Evolutionary conservation across 108 stramenopile genomes (phyloP).

Genomic region (Nannochloropsis salina): DNA sequence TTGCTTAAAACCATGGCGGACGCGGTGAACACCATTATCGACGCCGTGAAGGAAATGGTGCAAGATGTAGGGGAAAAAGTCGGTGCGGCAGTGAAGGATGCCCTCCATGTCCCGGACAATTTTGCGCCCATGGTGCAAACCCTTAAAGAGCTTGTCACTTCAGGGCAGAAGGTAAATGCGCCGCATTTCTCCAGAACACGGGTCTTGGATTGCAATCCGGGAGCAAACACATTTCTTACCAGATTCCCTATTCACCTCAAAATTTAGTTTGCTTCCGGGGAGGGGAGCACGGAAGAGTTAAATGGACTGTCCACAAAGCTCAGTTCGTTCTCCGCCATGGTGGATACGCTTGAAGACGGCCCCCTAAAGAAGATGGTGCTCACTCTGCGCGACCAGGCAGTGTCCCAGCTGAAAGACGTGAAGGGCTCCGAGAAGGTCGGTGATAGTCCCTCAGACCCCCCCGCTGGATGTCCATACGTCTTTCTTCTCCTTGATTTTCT

Average conservation of each 20-base stretch:
- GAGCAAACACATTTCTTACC: too few species aligned
- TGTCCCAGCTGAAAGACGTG: background rate
- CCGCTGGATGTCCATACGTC: background rate
- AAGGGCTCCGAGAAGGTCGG: background rate
- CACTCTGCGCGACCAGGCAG: background rate
- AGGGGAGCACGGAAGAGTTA: background rate
- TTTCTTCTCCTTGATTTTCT: background rate
- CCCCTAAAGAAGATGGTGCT: background rate
- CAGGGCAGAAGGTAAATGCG: background rate
- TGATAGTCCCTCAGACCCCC: background rate
- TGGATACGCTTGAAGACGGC: background rate
- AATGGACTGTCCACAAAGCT: background rate
- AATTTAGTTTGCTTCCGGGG: background rate
- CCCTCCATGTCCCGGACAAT: background rate
- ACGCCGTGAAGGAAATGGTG: background rate
- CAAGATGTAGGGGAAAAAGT: background rate
- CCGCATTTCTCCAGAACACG: too few species aligned
- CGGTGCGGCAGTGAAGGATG: background rate
- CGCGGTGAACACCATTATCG: background rate
- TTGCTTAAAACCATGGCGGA: background rate
- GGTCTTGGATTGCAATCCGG: too few species aligned
- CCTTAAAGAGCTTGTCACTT: background rate
- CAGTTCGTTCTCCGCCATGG: background rate
- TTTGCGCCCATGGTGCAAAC: background rate
- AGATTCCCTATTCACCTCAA: background rate